Percentiles rank a stretch among this genome's conserved stretches.
Conservation (phyloP, 2,329 filamentous ascomycete species). For the Claviceps spartinae region DNA sequence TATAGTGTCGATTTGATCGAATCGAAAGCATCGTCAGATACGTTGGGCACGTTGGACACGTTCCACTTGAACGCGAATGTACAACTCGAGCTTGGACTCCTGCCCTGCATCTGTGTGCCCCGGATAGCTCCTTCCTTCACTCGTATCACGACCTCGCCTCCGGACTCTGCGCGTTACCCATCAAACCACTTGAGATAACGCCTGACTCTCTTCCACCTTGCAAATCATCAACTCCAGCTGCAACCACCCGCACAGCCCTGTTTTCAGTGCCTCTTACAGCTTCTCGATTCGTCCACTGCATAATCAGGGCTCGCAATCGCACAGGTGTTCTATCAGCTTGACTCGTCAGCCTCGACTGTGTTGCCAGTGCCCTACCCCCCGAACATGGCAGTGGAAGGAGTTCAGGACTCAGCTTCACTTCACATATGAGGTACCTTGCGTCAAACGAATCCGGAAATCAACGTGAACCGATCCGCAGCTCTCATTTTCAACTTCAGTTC, state of each 20-base stretch:
- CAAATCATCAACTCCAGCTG: neutral
- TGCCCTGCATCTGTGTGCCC: neutral
- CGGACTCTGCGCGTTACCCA: neutral
- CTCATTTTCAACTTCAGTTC: slow-evolving; percentile 7
- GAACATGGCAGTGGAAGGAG: no score
- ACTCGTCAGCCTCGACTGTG: neutral
- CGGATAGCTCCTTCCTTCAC: slow-evolving; percentile 4
- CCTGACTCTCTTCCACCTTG: neutral
- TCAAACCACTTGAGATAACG: neutral
- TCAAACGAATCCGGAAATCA: neutral
- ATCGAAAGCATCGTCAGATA: neutral
- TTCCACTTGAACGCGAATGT: neutral
- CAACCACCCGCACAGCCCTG: neutral
- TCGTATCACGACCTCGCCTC: neutral
- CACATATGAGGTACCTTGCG: neutral
- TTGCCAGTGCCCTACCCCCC: no score
- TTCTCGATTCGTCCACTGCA: neutral
- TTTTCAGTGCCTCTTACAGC: neutral
- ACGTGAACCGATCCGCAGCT: slow-evolving; percentile 3
- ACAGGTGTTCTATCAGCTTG: neutral
- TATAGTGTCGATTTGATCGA: neutral
- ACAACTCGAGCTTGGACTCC: neutral
- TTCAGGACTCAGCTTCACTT: neutral
- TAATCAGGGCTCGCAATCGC: neutral
- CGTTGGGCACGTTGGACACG: neutral